phyloP scores from a whole-genome alignment of 352 stramenopile genomes.

The Aphanomyces stellatus region DNA sequence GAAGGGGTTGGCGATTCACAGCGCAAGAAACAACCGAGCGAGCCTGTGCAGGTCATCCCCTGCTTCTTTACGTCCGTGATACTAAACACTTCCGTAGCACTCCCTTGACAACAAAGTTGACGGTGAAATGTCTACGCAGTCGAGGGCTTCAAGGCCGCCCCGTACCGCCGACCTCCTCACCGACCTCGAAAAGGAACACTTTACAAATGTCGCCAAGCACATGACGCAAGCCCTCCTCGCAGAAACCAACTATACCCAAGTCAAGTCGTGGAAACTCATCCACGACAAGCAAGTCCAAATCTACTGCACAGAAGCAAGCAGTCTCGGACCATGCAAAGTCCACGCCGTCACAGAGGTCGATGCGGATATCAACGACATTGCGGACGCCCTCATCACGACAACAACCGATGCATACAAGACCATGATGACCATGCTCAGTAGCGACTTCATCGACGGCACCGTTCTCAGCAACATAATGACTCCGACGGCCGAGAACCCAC shows the following conservation, averaged over 20 bases:
- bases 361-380: constrained; percentile 72
- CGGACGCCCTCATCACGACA: constrained; percentile 70
- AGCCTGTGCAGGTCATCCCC: too few species aligned
- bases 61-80: too few species aligned
- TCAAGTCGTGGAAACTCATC: constrained; percentile 60
- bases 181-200: constrained; percentile 41
- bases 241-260: constrained; percentile 61
- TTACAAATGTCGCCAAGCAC: constrained; percentile 63
- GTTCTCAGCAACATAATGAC: constrained; percentile 76
- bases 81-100: too few species aligned
- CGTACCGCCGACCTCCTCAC: background rate
- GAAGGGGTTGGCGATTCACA: too few species aligned
- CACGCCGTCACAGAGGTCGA: constrained; percentile 77
- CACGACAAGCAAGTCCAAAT: constrained; percentile 41
- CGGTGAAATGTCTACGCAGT: background rate
- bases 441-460: constrained; percentile 73
- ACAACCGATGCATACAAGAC: constrained; percentile 71
- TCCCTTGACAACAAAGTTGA: background rate
- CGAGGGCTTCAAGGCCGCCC: background rate
- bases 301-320: constrained; percentile 52
- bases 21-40: too few species aligned
- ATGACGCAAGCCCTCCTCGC: constrained; percentile 74
- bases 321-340: constrained; percentile 73
- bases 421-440: constrained; percentile 80
- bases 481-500: constrained; percentile 45